Evolutionary conservation across 768 basidiomycete genomes (phyloP).

Genomic region (Tulasnella sp.): DNA sequence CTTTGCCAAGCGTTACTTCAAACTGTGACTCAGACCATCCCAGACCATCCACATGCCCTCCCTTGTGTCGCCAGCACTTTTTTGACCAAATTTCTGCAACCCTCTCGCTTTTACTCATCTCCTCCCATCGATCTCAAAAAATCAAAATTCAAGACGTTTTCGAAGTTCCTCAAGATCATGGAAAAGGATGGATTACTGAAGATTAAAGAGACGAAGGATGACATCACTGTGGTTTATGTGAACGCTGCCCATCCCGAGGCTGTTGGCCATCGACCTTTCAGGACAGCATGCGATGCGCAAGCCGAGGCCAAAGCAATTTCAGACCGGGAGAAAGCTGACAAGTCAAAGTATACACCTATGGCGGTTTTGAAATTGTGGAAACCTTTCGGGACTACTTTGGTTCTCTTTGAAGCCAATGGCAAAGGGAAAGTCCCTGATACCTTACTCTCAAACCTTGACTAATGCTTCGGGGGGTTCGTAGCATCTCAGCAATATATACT

Average conservation of each 20-base stretch:
- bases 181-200: slow-evolving; percentile 67
- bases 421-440: slow-evolving; percentile 44
- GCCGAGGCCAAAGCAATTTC: slow-evolving; percentile 50
- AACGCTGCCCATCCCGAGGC: slow-evolving; percentile 49
- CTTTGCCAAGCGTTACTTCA: slow-evolving; percentile 57
- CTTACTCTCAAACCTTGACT: not conserved
- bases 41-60: slow-evolving; percentile 2
- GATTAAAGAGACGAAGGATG: slow-evolving; percentile 52
- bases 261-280: slow-evolving; percentile 38
- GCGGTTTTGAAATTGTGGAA: slow-evolving; percentile 66
- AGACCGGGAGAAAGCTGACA: slow-evolving; percentile 42
- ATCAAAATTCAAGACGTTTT: slow-evolving; percentile 72
- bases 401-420: slow-evolving; percentile 54
- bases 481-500: slow-evolving; percentile 45
- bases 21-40: slow-evolving; percentile 35
- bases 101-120: slow-evolving; percentile 64
- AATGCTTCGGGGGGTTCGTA: slow-evolving; percentile 24
- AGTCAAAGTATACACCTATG: slow-evolving; percentile 37
- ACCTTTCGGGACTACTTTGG: slow-evolving; percentile 45
- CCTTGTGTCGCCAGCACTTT: slow-evolving; percentile 44
- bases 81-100: slow-evolving; percentile 38
- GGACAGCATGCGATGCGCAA: slow-evolving; percentile 58
- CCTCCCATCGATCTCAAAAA: slow-evolving; percentile 54
- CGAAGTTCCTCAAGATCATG: slow-evolving; percentile 63
- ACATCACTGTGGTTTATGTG: slow-evolving; percentile 34